A percentile compares a stretch with the other conserved stretches of the same genome.
Conservation (phyloP, 805 yeast genomes). For the Jamesozyma spencerorum region DNA sequence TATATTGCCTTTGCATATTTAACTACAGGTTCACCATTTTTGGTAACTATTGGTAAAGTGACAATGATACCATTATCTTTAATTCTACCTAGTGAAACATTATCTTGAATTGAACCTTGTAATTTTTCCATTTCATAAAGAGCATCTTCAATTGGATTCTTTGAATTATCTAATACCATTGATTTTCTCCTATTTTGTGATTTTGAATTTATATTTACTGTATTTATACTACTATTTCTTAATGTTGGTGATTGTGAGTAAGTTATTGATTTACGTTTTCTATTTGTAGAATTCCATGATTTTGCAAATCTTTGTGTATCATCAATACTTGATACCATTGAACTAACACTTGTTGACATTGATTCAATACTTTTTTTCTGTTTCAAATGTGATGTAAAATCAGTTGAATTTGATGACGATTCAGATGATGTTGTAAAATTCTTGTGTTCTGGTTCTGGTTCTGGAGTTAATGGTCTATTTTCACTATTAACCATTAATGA, state of each 20-base stretch:
- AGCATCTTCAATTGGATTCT: conserved; percentile 26
- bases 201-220: conserved; percentile 1
- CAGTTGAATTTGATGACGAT: conserved; percentile 28
- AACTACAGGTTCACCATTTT: conserved; percentile 21
- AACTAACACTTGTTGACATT: conserved; percentile 28
- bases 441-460: no score
- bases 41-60: conserved; percentile 23
- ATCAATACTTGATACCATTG: conserved; percentile 27
- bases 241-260: conserved; percentile 1
- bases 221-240: conserved; percentile 16
- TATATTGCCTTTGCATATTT: conserved; percentile 28
- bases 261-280: conserved; percentile 26
- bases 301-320: conserved; percentile 29
- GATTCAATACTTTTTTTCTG: conserved; percentile 26
- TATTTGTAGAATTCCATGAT: conserved; percentile 28
- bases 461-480: conserved; percentile 3
- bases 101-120: conserved; percentile 16
- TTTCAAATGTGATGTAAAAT: conserved; percentile 23
- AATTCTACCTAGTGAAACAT: conserved; percentile 19
- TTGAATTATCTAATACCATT: conserved; percentile 20
- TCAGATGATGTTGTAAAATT: conserved; percentile 23
- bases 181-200: conserved; percentile 18
- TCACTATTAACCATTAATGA: conserved; percentile 3
- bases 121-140: conserved; percentile 25
- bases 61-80: conserved; percentile 27